Evolutionary conservation across 495 filamentous ascomycete species (phyloP), one percentile per base, ranked within the genome.

Genomic region (Trichocladium antarcticum): DNA sequence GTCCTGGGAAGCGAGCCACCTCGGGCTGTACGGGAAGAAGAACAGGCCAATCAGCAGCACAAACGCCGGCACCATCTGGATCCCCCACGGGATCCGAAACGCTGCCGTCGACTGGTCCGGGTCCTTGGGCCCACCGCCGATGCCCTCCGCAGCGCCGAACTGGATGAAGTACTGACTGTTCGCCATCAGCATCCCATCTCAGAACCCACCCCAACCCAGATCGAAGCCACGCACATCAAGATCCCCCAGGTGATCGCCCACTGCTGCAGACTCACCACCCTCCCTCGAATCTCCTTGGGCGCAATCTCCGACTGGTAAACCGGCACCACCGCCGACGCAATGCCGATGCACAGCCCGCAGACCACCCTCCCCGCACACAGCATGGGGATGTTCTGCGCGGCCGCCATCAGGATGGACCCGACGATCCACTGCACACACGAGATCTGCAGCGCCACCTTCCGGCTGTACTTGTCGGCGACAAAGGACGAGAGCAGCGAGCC

Each of bases 261-360:
- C 61, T 87, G 81, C 61, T 87, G 83, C 35, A 64, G 45, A 5
- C 53, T 54, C 11, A 90, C 83, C 19, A 92, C 74, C 15, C 85
- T 75, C 28, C 86, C 86, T 48, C 86, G 79, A 55, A 85, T 86
- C 49, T 85, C 81, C 51, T 84, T 83, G 15, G 82, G 85, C 5
- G 85, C 76, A 46, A 89, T 76, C 62, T 92, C 86, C 31, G 85
- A 76, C 47, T 85, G 80, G 57, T 90, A 90, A 19, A 89, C 80
- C 5, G 86, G 86, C 28, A 85, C 83, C 41, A 87, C 70, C 14
- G 83, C 76, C 3, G 84, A 87, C 11, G 78, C 79, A 44, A 87
- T 84, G 51, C 86, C 86, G 49, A 87, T 79, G 47, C 80, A 83
- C 37, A 92, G 53, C 42, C 86, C 86, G 48, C 77, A 73, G 35